Evolutionary conservation across 2,329 filamentous ascomycete genomes (phyloP).

Genomic region (Alternaria metachromatica): DNA sequence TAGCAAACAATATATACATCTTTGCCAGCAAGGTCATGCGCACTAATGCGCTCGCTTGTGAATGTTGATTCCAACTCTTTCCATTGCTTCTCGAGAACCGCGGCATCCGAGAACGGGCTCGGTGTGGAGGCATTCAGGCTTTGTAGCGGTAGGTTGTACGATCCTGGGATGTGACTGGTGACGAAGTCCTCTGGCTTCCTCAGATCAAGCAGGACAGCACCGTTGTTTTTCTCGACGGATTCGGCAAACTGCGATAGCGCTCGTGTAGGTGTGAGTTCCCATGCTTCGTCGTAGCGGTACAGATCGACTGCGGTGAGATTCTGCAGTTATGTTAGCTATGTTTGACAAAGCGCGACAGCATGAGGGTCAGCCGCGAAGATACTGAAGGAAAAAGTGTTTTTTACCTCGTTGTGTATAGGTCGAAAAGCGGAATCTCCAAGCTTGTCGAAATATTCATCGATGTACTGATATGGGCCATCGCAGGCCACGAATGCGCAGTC

Average conservation of each 20-base stretch:
- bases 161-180: slow-evolving; percentile 22
- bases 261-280: slow-evolving; percentile 22
- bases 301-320: slow-evolving; percentile 26
- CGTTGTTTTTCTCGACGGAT: background rate
- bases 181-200: slow-evolving; percentile 27
- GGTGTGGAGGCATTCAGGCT: slow-evolving; percentile 14
- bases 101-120: slow-evolving; percentile 24
- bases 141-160: slow-evolving; percentile 28
- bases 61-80: slow-evolving; percentile 26
- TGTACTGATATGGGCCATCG: slow-evolving; percentile 69
- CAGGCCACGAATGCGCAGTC: slow-evolving; percentile 62
- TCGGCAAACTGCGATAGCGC: slow-evolving; percentile 18
- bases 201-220: slow-evolving; percentile 20
- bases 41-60: slow-evolving; percentile 21
- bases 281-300: slow-evolving; percentile 31
- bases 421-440: slow-evolving; percentile 49
- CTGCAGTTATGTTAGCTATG: slow-evolving; percentile 9
- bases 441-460: slow-evolving; percentile 66
- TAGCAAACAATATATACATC: slow-evolving; percentile 28
- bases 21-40: slow-evolving; percentile 24
- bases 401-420: slow-evolving; percentile 25
- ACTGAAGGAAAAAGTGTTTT: background rate
- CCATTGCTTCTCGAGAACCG: slow-evolving; percentile 25
- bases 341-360: background rate
- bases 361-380: no score